Evolutionary conservation across 2,329 filamentous ascomycete species (phyloP).

Genomic region (Arthrobotrys sinensis): DNA sequence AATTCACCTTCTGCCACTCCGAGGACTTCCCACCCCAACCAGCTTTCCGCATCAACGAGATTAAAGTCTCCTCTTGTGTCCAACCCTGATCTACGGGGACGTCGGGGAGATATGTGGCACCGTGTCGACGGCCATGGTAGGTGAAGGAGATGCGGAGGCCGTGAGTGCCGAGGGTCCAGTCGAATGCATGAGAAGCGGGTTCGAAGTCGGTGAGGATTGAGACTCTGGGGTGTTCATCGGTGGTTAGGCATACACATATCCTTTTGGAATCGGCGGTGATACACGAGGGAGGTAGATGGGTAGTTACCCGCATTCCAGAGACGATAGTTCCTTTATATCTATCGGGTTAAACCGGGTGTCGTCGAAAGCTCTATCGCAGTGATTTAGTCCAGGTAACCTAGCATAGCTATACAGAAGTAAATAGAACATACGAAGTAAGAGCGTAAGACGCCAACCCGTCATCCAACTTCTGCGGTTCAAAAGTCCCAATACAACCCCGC

Average conservation of each 20-base stretch:
- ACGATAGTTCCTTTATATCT: conserved; percentile 72
- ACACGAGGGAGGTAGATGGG: background rate
- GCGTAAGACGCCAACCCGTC: conserved; percentile 84
- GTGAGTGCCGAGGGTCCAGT: conserved; percentile 90
- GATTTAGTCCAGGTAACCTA: background rate
- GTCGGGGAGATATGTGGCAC: conserved; percentile 92
- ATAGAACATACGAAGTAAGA: conserved; percentile 77
- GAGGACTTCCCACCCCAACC: conserved; percentile 81
- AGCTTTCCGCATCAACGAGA: conserved; percentile 93
- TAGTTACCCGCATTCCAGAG: conserved; percentile 68
- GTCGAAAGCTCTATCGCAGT: conserved; percentile 70
- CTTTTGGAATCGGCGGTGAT: background rate
- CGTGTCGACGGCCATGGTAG: conserved; percentile 80
- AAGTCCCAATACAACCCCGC: conserved; percentile 96
- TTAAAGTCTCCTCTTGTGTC: conserved; percentile 91
- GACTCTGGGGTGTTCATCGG: conserved; percentile 73
- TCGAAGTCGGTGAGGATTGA: conserved; percentile 91
- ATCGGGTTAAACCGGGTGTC: conserved; percentile 77
- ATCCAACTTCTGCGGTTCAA: conserved; percentile 81
- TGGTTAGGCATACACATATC: conserved; percentile 66
- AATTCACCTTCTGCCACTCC: conserved; percentile 83
- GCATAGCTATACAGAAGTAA: background rate
- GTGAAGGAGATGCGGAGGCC: conserved; percentile 88
- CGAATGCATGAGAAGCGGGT: conserved; percentile 78
- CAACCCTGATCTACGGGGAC: conserved; percentile 94